Base-by-base conservation (phyloP, 2,329 filamentous ascomycete genomes). In the Fonsecaea pugnacius region DNA sequence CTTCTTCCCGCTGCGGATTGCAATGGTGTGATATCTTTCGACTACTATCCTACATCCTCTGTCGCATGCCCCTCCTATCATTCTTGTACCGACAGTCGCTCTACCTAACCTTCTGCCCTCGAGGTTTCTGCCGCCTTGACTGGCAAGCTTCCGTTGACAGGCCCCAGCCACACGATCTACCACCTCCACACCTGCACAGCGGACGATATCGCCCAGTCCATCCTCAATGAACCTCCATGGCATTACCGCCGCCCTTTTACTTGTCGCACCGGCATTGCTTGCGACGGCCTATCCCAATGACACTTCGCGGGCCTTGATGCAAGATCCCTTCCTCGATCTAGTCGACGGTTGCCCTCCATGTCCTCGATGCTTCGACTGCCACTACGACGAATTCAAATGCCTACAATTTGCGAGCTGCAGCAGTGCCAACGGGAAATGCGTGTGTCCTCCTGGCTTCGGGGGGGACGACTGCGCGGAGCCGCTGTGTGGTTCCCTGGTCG, bases 391-490 rank as follows among this genome's bases (percentile, higher is more conserved):
- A 67, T 96, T 96, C 77, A 88, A 87, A 67, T 99, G 95, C 77
- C 88, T 91, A 67, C 95, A 99, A 79, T 99, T 90, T 75, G 90
- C 92, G 38, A 84, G 87, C 36, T 99, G 95, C 78, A 96, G 95
- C 77, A 87, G 89, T 73, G 92, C 88, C 73, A 96, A 92, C 72
- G 95, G 95, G 56, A 93, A 96, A 82, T 99, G 95, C 79, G 85
- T 89, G 65, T 99, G 95, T 76, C 93, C 94, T 8, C 84, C 91
- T 18, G 95, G 95, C 38, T 99, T 96, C 75, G 95, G 93, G 65
- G 94, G 94, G 63, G 91, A 96, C 73, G 93, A 98, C 78, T 99
- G 95, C 74, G 87, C 96, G 56, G 83, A 91, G 73, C 95, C 96
- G 84, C 87, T 96, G 6, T 99, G 95, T 75, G 95, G 94, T 63